phyloP scores from a whole-genome alignment of 495 filamentous ascomycete species.

The Aspergillus leporis region DNA sequence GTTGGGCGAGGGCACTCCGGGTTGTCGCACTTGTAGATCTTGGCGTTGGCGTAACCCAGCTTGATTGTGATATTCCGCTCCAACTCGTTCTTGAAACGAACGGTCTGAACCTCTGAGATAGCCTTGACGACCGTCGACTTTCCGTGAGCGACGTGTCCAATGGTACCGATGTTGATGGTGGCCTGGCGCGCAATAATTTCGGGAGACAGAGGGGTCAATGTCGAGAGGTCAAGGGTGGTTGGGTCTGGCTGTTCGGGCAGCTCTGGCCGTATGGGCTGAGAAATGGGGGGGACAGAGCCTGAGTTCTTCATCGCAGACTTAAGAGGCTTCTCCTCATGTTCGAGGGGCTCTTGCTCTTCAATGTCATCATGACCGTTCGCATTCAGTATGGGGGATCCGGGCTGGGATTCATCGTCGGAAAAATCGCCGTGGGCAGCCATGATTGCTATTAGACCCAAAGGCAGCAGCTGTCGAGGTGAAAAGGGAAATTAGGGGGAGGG shows the following conservation, averaged over 20 bases:
- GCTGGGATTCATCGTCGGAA: constrained; percentile 60
- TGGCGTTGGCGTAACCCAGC: constrained; percentile 98
- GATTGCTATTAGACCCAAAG: constrained; percentile 38
- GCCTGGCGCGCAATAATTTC: constrained; percentile 97
- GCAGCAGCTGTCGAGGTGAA: constrained; percentile 21
- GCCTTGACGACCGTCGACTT: constrained; percentile 99
- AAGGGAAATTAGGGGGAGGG: constrained; percentile 15
- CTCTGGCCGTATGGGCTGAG: constrained; percentile 53
- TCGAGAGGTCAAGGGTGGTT: constrained; percentile 73
- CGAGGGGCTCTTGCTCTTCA: constrained; percentile 53
- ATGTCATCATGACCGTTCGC: constrained; percentile 55
- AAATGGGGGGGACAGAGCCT: constrained; percentile 37
- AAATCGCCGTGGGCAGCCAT: constrained; percentile 67
- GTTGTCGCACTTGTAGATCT: constrained; percentile 99
- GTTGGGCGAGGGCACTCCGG: constrained; percentile 85
- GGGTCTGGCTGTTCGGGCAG: constrained; percentile 93
- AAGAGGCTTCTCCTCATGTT: constrained; percentile 52
- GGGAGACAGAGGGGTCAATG: constrained; percentile 80
- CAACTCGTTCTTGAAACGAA: constrained; percentile 98
- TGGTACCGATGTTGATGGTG: constrained; percentile 98
- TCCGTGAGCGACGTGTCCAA: constrained; percentile 97
- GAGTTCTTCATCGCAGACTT: constrained; percentile 69
- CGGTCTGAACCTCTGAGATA: constrained; percentile 97
- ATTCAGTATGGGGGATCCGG: constrained; percentile 59
- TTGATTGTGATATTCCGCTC: constrained; percentile 99